Conservation (phyloP, 257 asterid genomes). For the Solanum okadae region DNA sequence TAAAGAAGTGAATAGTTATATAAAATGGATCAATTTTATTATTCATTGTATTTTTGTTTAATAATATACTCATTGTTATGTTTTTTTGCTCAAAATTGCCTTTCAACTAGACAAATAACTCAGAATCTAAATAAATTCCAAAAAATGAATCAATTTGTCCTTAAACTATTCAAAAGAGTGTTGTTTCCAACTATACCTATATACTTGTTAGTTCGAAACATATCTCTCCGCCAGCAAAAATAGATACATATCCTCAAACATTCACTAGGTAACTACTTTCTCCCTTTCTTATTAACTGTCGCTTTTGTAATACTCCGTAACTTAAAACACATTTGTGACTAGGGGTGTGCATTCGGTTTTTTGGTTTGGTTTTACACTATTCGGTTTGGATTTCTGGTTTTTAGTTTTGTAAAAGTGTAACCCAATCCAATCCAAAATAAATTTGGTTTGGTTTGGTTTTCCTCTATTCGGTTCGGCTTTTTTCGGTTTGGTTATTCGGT, state of each 20-base stretch:
- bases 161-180: no score
- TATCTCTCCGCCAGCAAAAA: neutral
- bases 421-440: no score
- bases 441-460: no score
- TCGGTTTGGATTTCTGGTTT: no score
- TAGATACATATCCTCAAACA: neutral
- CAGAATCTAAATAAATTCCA: no score
- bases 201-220: neutral
- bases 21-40: neutral
- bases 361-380: no score
- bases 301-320: neutral
- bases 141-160: neutral
- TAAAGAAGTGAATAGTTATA: neutral
- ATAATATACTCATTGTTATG: neutral
- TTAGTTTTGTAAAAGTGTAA: no score
- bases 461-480: no score
- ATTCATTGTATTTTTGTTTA: neutral
- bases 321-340: no score
- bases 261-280: neutral
- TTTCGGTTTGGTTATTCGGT: no score
- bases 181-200: neutral
- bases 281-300: neutral
- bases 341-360: no score
- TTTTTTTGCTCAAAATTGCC: neutral
- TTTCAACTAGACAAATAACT: neutral